A percentile compares a stretch with the other conserved stretches of the same genome.
Evolutionary conservation across 176 grass and related monocot species (phyloP).

Genomic region (Poa annua): DNA sequence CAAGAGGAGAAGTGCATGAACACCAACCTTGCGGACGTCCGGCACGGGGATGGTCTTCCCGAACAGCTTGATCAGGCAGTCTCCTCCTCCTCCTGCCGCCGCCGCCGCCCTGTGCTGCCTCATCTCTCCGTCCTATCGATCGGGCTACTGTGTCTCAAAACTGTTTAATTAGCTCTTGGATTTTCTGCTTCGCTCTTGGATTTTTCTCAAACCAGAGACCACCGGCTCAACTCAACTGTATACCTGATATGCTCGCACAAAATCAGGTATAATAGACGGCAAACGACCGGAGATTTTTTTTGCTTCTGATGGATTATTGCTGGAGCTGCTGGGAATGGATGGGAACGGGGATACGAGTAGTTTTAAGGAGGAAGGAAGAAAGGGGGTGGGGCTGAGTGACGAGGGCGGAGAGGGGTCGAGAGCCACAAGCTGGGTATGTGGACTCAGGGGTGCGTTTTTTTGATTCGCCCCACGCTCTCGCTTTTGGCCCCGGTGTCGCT

Average conservation of each 20-base stretch:
- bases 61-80: slow-evolving; percentile 78
- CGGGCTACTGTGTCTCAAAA: background rate
- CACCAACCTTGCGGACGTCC: slow-evolving; percentile 49
- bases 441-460: slow-evolving; percentile 57
- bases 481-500: slow-evolving; percentile 39
- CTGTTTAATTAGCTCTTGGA: background rate
- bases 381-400: slow-evolving; percentile 7
- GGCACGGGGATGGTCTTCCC: slow-evolving; percentile 77
- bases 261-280: background rate
- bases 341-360: slow-evolving; percentile 33
- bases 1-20: background rate
- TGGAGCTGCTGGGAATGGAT: background rate
- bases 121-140: slow-evolving; percentile 21
- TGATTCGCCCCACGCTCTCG: slow-evolving; percentile 54
- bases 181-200: background rate
- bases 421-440: slow-evolving; percentile 90
- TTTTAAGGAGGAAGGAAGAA: slow-evolving; percentile 48
- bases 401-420: slow-evolving; percentile 2
- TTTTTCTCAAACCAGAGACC: background rate
- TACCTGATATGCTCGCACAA: background rate
- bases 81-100: slow-evolving; percentile 18
- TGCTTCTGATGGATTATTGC: background rate
- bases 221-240: background rate
- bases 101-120: slow-evolving; percentile 37
- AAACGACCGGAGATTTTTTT: slow-evolving; percentile 12